Conservation (phyloP, 2,329 filamentous ascomycete genomes). For the Trichoderma guizhouense region DNA sequence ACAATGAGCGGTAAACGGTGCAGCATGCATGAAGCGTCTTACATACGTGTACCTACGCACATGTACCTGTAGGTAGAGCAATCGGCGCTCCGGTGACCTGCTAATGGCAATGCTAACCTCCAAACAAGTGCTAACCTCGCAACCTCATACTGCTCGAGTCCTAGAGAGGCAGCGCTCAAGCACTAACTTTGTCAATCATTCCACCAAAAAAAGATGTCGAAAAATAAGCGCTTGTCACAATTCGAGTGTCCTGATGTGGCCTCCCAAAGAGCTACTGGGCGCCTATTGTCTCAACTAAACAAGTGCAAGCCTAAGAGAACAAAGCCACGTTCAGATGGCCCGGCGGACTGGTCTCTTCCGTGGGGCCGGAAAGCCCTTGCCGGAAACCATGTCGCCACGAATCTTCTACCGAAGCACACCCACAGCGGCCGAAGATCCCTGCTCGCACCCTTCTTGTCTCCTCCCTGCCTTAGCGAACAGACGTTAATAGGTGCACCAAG, state of each 20-base stretch:
- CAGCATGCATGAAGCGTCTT: slow-evolving; percentile 6
- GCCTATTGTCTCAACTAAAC: slow-evolving; percentile 11
- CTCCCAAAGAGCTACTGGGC: not conserved
- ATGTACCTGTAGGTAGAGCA: not conserved
- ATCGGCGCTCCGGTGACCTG: not conserved
- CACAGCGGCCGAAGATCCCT: slow-evolving; percentile 11
- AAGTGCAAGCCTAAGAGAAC: not conserved
- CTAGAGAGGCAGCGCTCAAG: not conserved
- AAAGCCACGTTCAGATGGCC: slow-evolving; percentile 11
- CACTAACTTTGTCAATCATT: not conserved
- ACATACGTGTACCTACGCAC: not conserved
- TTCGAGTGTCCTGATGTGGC: not conserved
- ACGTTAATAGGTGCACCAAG: not conserved
- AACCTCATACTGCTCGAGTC: not conserved
- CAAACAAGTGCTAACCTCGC: not conserved
- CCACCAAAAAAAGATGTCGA: not conserved
- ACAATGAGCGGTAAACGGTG: slow-evolving; percentile 4
- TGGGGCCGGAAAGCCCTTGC: slow-evolving; percentile 33
- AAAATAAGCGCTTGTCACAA: not conserved
- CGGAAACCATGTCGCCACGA: slow-evolving; percentile 23
- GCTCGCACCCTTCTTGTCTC: not conserved
- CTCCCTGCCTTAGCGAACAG: not conserved
- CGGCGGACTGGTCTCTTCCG: slow-evolving; percentile 20
- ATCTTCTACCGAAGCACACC: slow-evolving; percentile 15
- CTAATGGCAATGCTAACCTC: not conserved